Evolutionary conservation across 768 basidiomycete genomes (phyloP), one percentile per base, ranked within the genome.

Genomic region (Kwoniella bestiolae): DNA sequence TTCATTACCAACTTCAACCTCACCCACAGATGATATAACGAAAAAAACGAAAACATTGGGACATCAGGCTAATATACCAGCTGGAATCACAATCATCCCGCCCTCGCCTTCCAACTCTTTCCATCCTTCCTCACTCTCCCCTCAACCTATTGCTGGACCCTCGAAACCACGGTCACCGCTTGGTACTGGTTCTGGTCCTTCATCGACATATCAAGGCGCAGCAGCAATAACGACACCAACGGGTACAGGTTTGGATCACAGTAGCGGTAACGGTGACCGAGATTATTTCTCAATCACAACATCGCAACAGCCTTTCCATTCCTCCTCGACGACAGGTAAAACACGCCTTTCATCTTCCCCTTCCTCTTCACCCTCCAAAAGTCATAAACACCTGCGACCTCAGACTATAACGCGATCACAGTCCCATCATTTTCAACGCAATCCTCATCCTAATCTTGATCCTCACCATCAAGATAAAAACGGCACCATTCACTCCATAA

Each of bases 51-150:
- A 5, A 9, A 5, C 23, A 55, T 34, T 16, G 45, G n/a, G 14
- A 5, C 14, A 47, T 47, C 14, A 35, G 23, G 31, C 21, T 55
- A 55, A 55, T 35, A 34, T 21, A 57, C 60, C 60, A 52, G 50
- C 49, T 61, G 60, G 46, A 61, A 61, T 61, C 32, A 61, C 60
- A 61, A 61, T 61, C 8, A 61, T 61, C 60, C 60, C 60, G 60
- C 60, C 60, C 49, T 61, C 60, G n/a, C 60, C 60, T 28, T 31
- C 16, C 14, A 12, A 23, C 14, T 23, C 52, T 34, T 41, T 41
- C 38, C 41, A 5, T 41, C 31, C 41, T 25, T 41, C 18, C 9
- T 25, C 11, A 23, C 21, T 3, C 16, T 35, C 12, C 3, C 25
- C 21, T 47, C 57, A 21, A 12, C 58, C 47, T 34, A 49, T 49